A percentile compares a stretch with the other conserved stretches of the same genome.
phyloP scores from a whole-genome alignment of 306 rosid genomes.

The Vigna nakashimae region DNA sequence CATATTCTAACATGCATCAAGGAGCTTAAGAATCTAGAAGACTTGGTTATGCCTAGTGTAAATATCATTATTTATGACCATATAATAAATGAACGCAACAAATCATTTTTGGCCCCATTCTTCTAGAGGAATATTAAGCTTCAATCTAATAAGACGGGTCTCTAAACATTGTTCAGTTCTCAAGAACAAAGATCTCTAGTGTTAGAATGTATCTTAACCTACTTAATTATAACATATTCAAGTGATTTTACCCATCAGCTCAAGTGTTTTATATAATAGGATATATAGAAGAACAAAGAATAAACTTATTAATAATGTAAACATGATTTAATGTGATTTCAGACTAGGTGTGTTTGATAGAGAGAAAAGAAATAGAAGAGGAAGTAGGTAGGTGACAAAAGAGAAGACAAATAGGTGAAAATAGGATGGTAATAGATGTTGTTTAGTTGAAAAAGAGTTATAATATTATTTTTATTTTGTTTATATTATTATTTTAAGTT shows the following conservation, averaged over 20 bases:
- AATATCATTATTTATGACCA: background rate
- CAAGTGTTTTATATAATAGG: background rate
- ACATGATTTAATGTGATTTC: slow-evolving; percentile 13
- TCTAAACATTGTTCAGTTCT: background rate
- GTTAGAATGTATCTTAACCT: background rate
- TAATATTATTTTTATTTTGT: no score
- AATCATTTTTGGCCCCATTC: background rate
- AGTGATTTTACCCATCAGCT: background rate
- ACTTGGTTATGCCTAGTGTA: background rate
- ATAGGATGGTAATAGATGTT: no score
- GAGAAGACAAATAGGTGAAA: no score
- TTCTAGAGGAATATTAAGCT: slow-evolving; percentile 2
- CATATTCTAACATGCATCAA: background rate
- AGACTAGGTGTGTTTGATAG: background rate
- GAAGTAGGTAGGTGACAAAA: no score
- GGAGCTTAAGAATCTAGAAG: background rate
- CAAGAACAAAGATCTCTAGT: background rate
- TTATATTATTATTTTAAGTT: no score
- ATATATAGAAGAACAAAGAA: background rate
- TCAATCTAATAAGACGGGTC: background rate
- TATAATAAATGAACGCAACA: background rate
- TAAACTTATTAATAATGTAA: background rate
- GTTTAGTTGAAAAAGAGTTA: no score
- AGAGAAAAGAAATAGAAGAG: no score
- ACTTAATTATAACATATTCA: slow-evolving; percentile 6